Evolutionary conservation across 169 alveolate species (phyloP).

Genomic region (Condylostoma magnum): DNA sequence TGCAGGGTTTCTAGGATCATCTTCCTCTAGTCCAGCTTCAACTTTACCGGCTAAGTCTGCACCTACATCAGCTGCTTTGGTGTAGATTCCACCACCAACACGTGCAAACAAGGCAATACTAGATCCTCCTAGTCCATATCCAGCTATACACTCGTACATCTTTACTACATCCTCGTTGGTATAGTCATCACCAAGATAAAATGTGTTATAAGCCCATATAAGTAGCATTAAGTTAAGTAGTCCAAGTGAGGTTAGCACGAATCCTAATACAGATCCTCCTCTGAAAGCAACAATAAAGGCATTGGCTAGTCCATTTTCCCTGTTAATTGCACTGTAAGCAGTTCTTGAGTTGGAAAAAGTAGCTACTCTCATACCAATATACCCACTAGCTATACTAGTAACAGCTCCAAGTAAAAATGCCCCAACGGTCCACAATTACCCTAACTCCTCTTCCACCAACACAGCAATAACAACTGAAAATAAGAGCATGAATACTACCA

Average conservation of each 20-base stretch:
- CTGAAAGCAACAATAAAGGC: slow-evolving; percentile 82
- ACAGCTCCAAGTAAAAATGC: slow-evolving; percentile 86
- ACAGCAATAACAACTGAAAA: slow-evolving; percentile 67
- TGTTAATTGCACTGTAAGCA: slow-evolving; percentile 72
- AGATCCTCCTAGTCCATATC: slow-evolving; percentile 88
- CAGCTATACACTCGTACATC: slow-evolving; percentile 83
- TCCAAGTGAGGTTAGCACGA: slow-evolving; percentile 81
- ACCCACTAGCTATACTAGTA: slow-evolving; percentile 89
- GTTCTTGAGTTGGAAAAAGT: slow-evolving; percentile 83
- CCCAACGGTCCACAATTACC: slow-evolving; percentile 68
- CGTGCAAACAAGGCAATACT: slow-evolving; percentile 91
- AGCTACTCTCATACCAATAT: slow-evolving; percentile 87
- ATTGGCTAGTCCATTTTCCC: slow-evolving; percentile 44
- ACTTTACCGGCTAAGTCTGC: slow-evolving; percentile 91
- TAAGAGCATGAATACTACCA: slow-evolving; percentile 71
- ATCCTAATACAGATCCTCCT: slow-evolving; percentile 90
- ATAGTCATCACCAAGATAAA: slow-evolving; percentile 26
- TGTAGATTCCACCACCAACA: slow-evolving; percentile 94
- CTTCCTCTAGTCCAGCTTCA: slow-evolving; percentile 88
- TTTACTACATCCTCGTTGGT: slow-evolving; percentile 32
- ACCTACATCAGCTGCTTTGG: slow-evolving; percentile 93
- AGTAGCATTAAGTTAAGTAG: slow-evolving; percentile 60
- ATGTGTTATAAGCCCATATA: slow-evolving; percentile 51
- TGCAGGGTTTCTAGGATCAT: slow-evolving; percentile 91
- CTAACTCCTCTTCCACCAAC: slow-evolving; percentile 58